phyloP scores from a whole-genome alignment of 2,329 filamentous ascomycete species.

The Zelopaecilomyces penicillatus region DNA sequence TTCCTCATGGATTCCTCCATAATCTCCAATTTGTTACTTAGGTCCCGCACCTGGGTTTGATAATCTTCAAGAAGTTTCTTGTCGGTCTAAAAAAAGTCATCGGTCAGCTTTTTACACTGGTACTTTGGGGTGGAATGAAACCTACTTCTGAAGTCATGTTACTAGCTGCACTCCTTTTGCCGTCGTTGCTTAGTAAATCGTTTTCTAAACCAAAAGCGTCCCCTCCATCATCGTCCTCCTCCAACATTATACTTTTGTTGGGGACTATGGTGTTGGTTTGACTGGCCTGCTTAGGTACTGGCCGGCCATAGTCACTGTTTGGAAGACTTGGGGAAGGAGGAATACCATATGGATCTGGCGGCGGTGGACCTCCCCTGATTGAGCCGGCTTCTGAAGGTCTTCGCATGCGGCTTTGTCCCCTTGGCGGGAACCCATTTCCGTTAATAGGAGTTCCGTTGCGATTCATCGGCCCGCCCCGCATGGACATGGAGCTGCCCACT shows the following conservation, averaged over 20 bases:
- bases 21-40: constrained; percentile 64
- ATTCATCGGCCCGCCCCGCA: constrained; percentile 48
- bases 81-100: constrained; percentile 40
- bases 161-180: constrained; percentile 18
- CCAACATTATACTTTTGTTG: constrained; percentile 95
- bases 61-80: constrained; percentile 72
- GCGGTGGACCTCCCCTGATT: constrained; percentile 38
- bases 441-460: constrained; percentile 56
- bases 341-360: constrained; percentile 39
- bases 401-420: constrained; percentile 45
- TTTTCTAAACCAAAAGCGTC: constrained; percentile 48
- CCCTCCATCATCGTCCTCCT: constrained; percentile 75
- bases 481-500: constrained; percentile 58
- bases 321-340: constrained; percentile 52
- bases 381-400: constrained; percentile 56
- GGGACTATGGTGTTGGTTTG: constrained; percentile 95
- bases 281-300: constrained; percentile 73
- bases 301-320: constrained; percentile 61
- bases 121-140: constrained; percentile 1
- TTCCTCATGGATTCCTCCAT: constrained; percentile 62
- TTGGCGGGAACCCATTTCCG: constrained; percentile 42
- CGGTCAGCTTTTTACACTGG: background rate
- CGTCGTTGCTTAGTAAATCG: constrained; percentile 19
- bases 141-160: constrained; percentile 30
- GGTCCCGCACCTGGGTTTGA: constrained; percentile 63